Conservation (phyloP, 2,329 filamentous ascomycete genomes). For the Fusarium domesticum region DNA sequence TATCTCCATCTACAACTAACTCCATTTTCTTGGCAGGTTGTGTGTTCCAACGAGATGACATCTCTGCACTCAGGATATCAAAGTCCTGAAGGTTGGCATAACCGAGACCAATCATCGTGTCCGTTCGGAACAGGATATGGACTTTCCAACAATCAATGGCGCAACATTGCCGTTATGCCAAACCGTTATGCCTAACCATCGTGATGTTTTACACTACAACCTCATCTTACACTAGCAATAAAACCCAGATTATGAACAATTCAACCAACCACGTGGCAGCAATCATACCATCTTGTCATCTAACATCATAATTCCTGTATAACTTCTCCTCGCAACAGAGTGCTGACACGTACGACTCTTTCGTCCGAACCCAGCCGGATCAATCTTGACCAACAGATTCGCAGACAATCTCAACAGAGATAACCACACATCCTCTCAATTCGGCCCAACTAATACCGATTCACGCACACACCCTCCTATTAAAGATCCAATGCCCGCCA, state of each 20-base stretch:
- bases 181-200: not conserved
- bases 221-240: not conserved
- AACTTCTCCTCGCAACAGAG: too few species aligned
- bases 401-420: not conserved
- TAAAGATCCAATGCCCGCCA: not conserved
- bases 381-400: not conserved
- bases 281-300: not conserved
- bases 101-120: too few species aligned
- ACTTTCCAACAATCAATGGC: not conserved
- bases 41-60: too few species aligned
- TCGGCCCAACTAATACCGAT: not conserved
- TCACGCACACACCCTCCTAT: not conserved
- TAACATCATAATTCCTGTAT: too few species aligned
- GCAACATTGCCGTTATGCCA: not conserved
- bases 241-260: not conserved
- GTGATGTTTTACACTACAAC: too few species aligned
- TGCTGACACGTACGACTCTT: too few species aligned
- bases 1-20: too few species aligned
- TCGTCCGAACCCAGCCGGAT: not conserved
- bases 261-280: not conserved
- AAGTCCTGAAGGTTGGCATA: too few species aligned
- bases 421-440: not conserved
- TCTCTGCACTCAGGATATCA: too few species aligned
- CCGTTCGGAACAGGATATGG: too few species aligned
- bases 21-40: too few species aligned